Percentiles rank a stretch among this genome's conserved stretches.
Evolutionary conservation across 1,284 basidiomycete genomes (phyloP).

Genomic region (Singerocomus inundabilis): DNA sequence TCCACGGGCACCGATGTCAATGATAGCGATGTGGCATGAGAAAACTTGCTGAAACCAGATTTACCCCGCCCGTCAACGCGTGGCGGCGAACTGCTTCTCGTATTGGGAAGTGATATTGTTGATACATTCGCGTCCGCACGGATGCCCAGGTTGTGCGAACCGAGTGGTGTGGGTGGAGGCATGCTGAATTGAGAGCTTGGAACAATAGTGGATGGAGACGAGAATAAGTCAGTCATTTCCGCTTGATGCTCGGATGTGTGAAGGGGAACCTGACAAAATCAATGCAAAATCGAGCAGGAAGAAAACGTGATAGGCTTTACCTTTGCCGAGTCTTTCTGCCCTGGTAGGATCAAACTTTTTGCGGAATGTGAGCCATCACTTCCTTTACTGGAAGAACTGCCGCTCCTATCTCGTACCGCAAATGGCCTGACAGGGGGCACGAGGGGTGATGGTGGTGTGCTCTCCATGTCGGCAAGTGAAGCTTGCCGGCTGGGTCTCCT

Average conservation of each 20-base stretch:
- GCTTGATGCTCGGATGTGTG: constrained; percentile 67
- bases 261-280: constrained; percentile 51
- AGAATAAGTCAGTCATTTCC: constrained; percentile 68
- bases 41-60: constrained; percentile 26
- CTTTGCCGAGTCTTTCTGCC: constrained; percentile 72
- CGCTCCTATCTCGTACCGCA: constrained; percentile 45
- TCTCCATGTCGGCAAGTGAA: constrained; percentile 45
- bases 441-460: constrained; percentile 29
- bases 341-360: constrained; percentile 47
- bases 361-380: constrained; percentile 30
- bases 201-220: constrained; percentile 65
- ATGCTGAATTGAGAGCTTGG: constrained; percentile 45
- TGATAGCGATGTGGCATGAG: constrained; percentile 30
- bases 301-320: constrained; percentile 33
- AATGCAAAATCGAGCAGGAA: constrained; percentile 4
- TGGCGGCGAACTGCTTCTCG: constrained; percentile 41
- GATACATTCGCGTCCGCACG: constrained; percentile 32
- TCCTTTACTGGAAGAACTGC: constrained; percentile 44
- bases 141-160: constrained; percentile 32
- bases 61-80: constrained; percentile 30
- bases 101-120: constrained; percentile 39
- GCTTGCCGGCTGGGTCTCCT: constrained; percentile 45
- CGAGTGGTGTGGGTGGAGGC: constrained; percentile 42
- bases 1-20: constrained; percentile 34
- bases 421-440: constrained; percentile 47